phyloP scores from a whole-genome alignment of 208 protist species.

The Acanthamoeba sp. region DNA sequence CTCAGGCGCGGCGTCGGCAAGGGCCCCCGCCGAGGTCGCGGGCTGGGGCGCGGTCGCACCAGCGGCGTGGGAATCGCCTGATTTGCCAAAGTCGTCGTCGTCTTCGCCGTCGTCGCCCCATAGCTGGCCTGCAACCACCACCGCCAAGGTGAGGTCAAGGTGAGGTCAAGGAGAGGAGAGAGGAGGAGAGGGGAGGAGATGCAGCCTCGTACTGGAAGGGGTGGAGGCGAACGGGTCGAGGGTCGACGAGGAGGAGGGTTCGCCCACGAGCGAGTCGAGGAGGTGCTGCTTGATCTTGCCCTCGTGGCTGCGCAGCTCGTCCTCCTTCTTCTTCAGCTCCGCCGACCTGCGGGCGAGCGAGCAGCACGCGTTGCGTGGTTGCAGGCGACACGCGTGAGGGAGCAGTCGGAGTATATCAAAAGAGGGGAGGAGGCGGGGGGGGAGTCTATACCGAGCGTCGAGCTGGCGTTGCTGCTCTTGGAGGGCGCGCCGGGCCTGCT shows the following conservation, averaged over 20 bases:
- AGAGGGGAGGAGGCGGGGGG: neutral
- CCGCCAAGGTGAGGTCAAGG: neutral
- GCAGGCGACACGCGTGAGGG: no score
- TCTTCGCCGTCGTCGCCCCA: neutral
- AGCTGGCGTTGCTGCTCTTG: constrained; percentile 4
- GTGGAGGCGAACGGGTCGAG: neutral
- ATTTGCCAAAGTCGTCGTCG: no score
- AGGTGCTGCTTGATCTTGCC: constrained; percentile 58
- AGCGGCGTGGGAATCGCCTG: no score
- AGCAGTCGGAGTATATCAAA: no score
- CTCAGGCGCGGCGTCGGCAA: no score
- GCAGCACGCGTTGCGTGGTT: no score
- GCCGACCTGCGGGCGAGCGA: neutral
- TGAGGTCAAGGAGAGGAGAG: neutral
- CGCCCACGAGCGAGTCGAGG: neutral
- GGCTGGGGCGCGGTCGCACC: no score
- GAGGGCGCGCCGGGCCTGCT: neutral
- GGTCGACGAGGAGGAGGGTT: neutral
- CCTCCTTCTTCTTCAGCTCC: neutral
- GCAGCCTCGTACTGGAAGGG: neutral
- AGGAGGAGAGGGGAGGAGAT: neutral
- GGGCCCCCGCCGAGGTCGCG: no score
- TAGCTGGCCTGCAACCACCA: neutral
- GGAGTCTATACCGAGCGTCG: neutral
- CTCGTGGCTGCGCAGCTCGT: neutral